Evolutionary conservation across 768 basidiomycete species (phyloP).

Genomic region (Boletus barrowsii): DNA sequence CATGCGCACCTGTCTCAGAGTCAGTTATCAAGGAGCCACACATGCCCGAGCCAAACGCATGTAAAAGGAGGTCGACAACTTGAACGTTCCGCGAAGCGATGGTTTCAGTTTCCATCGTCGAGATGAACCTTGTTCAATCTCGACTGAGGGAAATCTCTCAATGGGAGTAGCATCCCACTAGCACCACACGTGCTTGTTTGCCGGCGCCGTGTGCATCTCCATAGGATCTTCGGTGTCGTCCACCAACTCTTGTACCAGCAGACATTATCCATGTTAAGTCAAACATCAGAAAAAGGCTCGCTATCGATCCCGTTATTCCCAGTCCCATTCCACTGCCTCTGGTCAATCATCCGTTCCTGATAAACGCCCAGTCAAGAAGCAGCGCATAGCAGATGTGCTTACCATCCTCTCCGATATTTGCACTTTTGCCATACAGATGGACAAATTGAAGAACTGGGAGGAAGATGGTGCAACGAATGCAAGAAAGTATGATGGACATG

Average conservation of each 20-base stretch:
- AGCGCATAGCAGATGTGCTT: too few relatives aligned
- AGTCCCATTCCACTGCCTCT: too few relatives aligned
- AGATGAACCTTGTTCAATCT: conserved; percentile 77
- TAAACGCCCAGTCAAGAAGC: too few relatives aligned
- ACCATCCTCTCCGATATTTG: too few relatives aligned
- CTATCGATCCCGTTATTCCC: too few relatives aligned
- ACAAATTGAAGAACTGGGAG: too few relatives aligned
- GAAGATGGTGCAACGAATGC: too few relatives aligned
- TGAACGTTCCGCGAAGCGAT: conserved; percentile 67
- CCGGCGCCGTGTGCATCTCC: conserved; percentile 68
- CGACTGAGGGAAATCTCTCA: conserved; percentile 68
- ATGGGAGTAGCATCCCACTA: conserved; percentile 85
- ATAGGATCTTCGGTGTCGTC: conserved; percentile 69
- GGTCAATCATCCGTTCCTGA: too few relatives aligned
- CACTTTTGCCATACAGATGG: too few relatives aligned
- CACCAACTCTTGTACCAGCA: conserved; percentile 49
- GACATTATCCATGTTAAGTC: conserved; percentile 41
- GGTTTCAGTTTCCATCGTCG: conserved; percentile 94
- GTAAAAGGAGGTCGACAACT: conserved; percentile 70
- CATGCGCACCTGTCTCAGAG: conserved; percentile 12
- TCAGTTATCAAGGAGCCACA: conserved; percentile 48
- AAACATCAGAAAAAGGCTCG: background rate
- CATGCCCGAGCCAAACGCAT: conserved; percentile 67
- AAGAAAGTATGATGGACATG: too few relatives aligned
- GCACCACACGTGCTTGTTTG: conserved; percentile 35